phyloP scores from a whole-genome alignment of 1,284 basidiomycete genomes.

The Pseudozyma sp. region DNA sequence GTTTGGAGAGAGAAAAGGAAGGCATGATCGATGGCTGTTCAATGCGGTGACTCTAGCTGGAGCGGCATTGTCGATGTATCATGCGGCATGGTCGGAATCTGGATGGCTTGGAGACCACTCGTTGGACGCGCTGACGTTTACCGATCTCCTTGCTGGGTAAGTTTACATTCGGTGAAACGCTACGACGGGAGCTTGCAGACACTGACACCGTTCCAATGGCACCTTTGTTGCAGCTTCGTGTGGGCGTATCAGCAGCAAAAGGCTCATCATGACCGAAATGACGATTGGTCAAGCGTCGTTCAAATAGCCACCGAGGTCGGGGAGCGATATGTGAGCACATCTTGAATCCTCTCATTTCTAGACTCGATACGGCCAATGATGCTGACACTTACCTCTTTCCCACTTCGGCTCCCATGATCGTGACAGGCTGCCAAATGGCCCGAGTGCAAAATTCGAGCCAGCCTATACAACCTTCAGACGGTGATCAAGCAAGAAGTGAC shows the following conservation, averaged over 20 bases:
- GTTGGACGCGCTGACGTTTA: conserved; percentile 22
- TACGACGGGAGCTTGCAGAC: not conserved
- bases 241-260: conserved; percentile 18
- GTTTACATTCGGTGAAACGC: not conserved
- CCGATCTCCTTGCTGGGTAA: conserved; percentile 31
- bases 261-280: conserved; percentile 1
- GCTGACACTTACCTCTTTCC: not conserved
- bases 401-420: too few species aligned
- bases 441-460: conserved; percentile 6
- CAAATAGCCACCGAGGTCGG: conserved; percentile 19
- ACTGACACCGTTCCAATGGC: not conserved
- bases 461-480: too few species aligned
- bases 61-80: conserved; percentile 19
- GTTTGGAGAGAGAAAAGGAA: conserved; percentile 16
- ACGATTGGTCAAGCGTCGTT: conserved; percentile 4
- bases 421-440: conserved; percentile 21
- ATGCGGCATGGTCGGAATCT: conserved; percentile 16
- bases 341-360: too few species aligned
- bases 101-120: conserved; percentile 35
- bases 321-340: conserved; percentile 19
- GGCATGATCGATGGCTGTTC: conserved; percentile 21
- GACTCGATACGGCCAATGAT: not conserved
- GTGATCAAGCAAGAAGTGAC: not conserved
- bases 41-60: conserved; percentile 20
- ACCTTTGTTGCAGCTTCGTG: conserved; percentile 18